Conservation (phyloP, 2,329 filamentous ascomycete genomes). For the Coniochaeta pulveracea region DNA sequence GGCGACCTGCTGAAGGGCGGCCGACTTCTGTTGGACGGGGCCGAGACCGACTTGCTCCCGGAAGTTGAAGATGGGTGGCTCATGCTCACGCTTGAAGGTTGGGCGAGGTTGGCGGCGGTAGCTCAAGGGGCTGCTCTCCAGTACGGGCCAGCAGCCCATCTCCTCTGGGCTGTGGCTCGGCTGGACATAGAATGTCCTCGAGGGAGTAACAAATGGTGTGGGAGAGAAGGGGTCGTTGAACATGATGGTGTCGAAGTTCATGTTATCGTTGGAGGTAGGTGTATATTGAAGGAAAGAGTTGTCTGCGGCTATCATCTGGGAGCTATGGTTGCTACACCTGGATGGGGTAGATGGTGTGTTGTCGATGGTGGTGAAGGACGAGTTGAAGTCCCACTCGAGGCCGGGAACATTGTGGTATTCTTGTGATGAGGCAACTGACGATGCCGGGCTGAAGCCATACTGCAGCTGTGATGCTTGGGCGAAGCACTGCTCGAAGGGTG, state of each 20-base stretch:
- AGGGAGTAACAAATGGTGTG: constrained; percentile 1
- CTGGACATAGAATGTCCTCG: too few species aligned
- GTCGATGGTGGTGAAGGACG: too few species aligned
- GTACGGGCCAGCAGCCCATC: constrained; percentile 6
- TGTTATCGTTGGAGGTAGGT: constrained; percentile 9
- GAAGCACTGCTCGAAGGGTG: constrained; percentile 16
- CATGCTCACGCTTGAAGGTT: constrained; percentile 3
- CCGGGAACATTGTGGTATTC: too few species aligned
- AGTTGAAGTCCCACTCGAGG: constrained; percentile 12
- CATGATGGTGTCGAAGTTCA: constrained; percentile 8
- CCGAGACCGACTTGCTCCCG: constrained; percentile 16
- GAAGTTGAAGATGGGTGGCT: constrained; percentile 15
- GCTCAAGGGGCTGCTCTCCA: constrained; percentile 10
- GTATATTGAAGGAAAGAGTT: constrained; percentile 6
- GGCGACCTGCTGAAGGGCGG: constrained; percentile 30
- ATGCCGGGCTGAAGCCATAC: constrained; percentile 20
- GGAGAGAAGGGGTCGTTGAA: constrained; percentile 8
- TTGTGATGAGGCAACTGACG: constrained; percentile 17
- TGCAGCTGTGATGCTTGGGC: constrained; percentile 12
- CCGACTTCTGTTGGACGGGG: constrained; percentile 30
- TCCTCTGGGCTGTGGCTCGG: constrained; percentile 5
- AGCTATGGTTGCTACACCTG: constrained; percentile 5
- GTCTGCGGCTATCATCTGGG: constrained; percentile 3
- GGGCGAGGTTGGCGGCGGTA: constrained; percentile 9
- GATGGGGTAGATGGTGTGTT: constrained; percentile 10